Conservation (phyloP, 148 eudicot species). For the Beta vulgaris region DNA sequence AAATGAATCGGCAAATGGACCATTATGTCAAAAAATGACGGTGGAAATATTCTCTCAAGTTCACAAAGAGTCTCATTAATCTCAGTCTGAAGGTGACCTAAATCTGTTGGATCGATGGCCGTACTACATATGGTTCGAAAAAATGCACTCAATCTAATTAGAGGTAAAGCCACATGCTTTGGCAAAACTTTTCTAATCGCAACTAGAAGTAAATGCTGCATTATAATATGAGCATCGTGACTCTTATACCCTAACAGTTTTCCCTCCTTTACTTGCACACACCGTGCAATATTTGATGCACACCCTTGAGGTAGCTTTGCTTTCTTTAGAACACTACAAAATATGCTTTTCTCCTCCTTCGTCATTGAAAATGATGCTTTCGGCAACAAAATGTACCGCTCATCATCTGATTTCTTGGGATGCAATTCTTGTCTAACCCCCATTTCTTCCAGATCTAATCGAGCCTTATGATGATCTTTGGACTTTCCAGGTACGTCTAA, state of each 20-base stretch:
- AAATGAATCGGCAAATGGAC: conserved; percentile 11
- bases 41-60: conserved; percentile 13
- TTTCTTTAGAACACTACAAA: conserved; percentile 4
- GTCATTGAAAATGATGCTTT: conserved; percentile 3
- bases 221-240: conserved; percentile 13
- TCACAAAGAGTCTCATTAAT: conserved; percentile 1
- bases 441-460: conserved; percentile 3
- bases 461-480: conserved; percentile 6
- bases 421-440: background rate
- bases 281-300: background rate
- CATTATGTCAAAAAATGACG: conserved; percentile 19
- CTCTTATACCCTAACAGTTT: too few species aligned
- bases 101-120: background rate
- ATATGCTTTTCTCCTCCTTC: background rate
- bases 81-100: too few species aligned
- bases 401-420: background rate
- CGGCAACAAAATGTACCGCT: background rate
- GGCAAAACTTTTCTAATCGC: background rate
- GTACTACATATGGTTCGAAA: conserved; percentile 7
- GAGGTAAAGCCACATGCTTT: background rate
- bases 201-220: conserved; percentile 11
- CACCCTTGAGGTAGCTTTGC: conserved; percentile 13
- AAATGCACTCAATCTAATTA: background rate
- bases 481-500: background rate
- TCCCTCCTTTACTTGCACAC: too few species aligned